These are phyloP conservation scores for Pestalotiopsis sp. DNA, from an alignment of 2,329 filamentous ascomycete species.

Conservation along the genomic window DNA sequence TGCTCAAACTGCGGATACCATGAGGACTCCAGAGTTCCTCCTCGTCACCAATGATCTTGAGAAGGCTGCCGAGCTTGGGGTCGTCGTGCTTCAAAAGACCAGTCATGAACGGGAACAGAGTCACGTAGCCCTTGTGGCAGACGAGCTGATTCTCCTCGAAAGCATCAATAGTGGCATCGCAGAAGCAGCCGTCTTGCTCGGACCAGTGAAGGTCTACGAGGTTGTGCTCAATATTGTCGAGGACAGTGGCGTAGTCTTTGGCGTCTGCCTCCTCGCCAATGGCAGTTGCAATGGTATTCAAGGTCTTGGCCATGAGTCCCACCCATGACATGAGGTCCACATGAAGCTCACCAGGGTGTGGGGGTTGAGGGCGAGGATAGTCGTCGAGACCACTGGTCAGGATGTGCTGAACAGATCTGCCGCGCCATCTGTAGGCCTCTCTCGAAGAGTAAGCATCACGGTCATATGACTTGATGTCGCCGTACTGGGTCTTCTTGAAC, in stretches of 20 bases:
- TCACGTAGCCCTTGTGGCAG: slow-evolving; percentile 96
- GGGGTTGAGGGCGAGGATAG: slow-evolving; percentile 87
- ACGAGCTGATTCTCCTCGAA: slow-evolving; percentile 89
- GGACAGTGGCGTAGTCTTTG: slow-evolving; percentile 67
- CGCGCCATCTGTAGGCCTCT: slow-evolving; percentile 91
- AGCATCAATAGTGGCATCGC: slow-evolving; percentile 91
- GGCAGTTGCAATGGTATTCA: slow-evolving; percentile 75
- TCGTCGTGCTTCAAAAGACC: slow-evolving; percentile 76
- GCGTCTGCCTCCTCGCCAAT: slow-evolving; percentile 78
- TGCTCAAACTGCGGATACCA: slow-evolving; percentile 88
- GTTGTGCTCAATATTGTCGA: slow-evolving; percentile 79
- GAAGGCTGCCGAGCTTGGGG: slow-evolving; percentile 69
- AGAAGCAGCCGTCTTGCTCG: slow-evolving; percentile 77
- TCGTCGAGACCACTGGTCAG: slow-evolving; percentile 92
- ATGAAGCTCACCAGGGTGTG: slow-evolving; percentile 92
- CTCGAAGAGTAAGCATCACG: slow-evolving; percentile 80
- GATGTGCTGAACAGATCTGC: slow-evolving; percentile 79
- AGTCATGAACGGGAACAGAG: slow-evolving; percentile 86
- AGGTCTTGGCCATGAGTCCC: slow-evolving; percentile 89
- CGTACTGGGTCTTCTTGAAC: slow-evolving; percentile 87
- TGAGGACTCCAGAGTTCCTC: slow-evolving; percentile 87
- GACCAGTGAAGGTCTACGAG: slow-evolving; percentile 95
- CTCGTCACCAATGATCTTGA: slow-evolving; percentile 78
- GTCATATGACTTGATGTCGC: slow-evolving; percentile 87
- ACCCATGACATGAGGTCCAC: slow-evolving; percentile 96